Percentiles rank a stretch among this genome's conserved stretches.
Evolutionary conservation across 805 yeast species (phyloP).

Genomic region (Candida easanensis): DNA sequence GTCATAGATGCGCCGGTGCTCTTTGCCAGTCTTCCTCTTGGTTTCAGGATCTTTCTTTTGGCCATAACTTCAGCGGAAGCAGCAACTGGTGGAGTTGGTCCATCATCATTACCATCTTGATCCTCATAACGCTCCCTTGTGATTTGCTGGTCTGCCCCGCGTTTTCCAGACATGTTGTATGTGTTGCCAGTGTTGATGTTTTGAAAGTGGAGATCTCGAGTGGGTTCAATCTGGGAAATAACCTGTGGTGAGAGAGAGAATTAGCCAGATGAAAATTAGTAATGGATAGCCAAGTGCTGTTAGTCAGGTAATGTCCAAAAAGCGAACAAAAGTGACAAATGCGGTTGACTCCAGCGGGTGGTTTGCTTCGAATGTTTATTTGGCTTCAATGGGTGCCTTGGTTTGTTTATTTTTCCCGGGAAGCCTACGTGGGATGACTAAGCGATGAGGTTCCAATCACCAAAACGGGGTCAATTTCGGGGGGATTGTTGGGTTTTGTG

Average conservation of each 20-base stretch:
- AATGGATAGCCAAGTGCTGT: too few relatives aligned
- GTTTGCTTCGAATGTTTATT: too few relatives aligned
- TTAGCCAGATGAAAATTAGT: too few relatives aligned
- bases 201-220: background rate
- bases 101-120: conserved; percentile 36
- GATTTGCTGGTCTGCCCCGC: conserved; percentile 65
- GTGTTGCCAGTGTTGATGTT: background rate
- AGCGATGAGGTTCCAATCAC: background rate
- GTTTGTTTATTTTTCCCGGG: conserved; percentile 2
- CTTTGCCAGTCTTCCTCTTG: conserved; percentile 39
- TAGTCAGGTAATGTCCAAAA: too few relatives aligned
- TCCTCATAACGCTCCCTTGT: conserved; percentile 45
- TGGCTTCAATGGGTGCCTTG: background rate
- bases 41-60: conserved; percentile 64
- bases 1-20: conserved; percentile 14
- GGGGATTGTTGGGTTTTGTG: too few relatives aligned
- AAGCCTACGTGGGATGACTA: background rate
- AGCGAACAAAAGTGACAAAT: too few relatives aligned
- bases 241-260: too few relatives aligned
- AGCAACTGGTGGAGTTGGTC: conserved; percentile 30
- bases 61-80: conserved; percentile 67
- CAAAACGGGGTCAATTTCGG: too few relatives aligned
- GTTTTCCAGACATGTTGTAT: conserved; percentile 52
- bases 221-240: too few relatives aligned
- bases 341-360: too few relatives aligned